Evolutionary conservation across 768 basidiomycete genomes (phyloP).

Genomic region (Calvatia gigantea): DNA sequence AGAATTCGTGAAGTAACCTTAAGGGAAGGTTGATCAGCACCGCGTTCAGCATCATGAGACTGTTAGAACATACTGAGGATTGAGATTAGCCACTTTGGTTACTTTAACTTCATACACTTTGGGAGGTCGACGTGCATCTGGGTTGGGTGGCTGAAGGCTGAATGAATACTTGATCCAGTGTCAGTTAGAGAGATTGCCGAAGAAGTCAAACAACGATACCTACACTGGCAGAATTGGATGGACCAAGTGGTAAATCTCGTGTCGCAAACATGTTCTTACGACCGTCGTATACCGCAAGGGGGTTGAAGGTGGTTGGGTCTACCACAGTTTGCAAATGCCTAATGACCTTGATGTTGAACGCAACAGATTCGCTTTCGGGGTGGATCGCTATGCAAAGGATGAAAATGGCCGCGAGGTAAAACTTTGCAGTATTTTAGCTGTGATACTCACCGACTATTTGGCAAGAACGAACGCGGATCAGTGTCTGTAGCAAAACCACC

Average conservation of each 20-base stretch:
- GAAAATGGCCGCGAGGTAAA: neutral
- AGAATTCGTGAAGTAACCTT: conserved; percentile 64
- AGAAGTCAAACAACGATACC: neutral
- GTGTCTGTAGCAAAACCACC: conserved; percentile 2
- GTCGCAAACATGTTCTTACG: conserved; percentile 72
- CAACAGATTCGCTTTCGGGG: conserved; percentile 44
- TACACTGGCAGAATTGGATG: conserved; percentile 48
- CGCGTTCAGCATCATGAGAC: neutral
- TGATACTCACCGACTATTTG: conserved; percentile 40
- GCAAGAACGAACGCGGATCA: conserved; percentile 11
- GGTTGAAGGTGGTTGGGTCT: conserved; percentile 67
- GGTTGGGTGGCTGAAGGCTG: conserved; percentile 63
- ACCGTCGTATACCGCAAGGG: conserved; percentile 74
- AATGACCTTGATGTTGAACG: conserved; percentile 63
- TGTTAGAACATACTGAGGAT: conserved; percentile 25
- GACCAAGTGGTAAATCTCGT: conserved; percentile 57
- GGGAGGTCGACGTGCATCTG: conserved; percentile 37
- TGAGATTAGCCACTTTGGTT: conserved; percentile 47
- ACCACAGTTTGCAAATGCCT: conserved; percentile 53
- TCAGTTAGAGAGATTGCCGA: neutral
- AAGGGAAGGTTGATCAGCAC: neutral
- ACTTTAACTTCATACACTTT: conserved; percentile 68
- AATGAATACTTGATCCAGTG: conserved; percentile 11
- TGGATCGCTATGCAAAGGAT: conserved; percentile 60
- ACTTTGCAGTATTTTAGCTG: neutral